phyloP scores from a whole-genome alignment of 2,329 filamentous ascomycete species.

The Fonsecaea monophora region DNA sequence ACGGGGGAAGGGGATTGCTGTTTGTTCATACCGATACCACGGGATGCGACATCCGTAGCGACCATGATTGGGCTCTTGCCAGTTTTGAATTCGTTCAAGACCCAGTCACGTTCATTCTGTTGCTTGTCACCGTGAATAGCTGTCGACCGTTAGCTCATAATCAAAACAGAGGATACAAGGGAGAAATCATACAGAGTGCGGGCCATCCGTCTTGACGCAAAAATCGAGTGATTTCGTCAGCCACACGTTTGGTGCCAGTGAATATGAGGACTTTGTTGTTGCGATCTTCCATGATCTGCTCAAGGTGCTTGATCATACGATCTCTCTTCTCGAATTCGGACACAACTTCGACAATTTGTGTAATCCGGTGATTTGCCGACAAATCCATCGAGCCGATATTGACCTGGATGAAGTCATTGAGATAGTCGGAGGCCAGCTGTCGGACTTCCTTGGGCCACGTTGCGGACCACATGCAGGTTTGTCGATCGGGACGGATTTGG shows the following conservation, averaged over 20 bases:
- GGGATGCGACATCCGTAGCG: constrained; percentile 98
- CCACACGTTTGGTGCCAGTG: constrained; percentile 84
- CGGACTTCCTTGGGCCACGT: constrained; percentile 99
- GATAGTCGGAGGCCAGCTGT: constrained; percentile 86
- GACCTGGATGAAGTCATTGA: constrained; percentile 96
- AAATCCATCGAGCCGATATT: constrained; percentile 97
- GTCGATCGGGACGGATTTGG: constrained; percentile 96
- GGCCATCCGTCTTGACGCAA: constrained; percentile 98
- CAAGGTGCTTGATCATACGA: constrained; percentile 94
- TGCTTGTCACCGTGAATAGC: constrained; percentile 99
- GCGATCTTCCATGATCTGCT: constrained; percentile 97
- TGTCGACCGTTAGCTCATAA: constrained; percentile 54
- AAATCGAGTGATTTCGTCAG: constrained; percentile 96
- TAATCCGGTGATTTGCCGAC: constrained; percentile 96
- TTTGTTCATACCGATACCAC: constrained; percentile 97
- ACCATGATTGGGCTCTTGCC: constrained; percentile 99
- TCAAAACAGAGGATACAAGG: neutral
- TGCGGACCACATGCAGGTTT: constrained; percentile 99
- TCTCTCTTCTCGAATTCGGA: constrained; percentile 98
- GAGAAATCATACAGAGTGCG: constrained; percentile 76
- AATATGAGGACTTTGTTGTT: constrained; percentile 96
- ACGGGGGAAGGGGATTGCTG: constrained; percentile 52
- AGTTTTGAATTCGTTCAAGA: constrained; percentile 98
- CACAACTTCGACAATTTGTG: constrained; percentile 95
- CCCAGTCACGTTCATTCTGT: constrained; percentile 99